A percentile compares a stretch with the other conserved stretches of the same genome.
phyloP scores from a whole-genome alignment of 2,329 filamentous ascomycete species.

The Tolypocladium tropicale region DNA sequence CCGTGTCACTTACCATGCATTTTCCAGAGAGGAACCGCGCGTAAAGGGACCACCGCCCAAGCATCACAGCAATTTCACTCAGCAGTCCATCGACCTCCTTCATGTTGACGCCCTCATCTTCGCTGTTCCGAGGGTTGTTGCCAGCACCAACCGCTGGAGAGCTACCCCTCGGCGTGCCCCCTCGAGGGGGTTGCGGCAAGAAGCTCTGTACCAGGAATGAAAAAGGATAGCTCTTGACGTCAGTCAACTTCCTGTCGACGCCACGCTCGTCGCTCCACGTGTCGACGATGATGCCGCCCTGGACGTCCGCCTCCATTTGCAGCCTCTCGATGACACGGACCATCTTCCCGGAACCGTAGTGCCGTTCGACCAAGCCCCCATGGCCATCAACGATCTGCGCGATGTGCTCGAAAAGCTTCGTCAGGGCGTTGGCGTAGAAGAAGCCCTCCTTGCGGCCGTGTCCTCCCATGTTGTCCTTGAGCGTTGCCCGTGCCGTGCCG shows the following conservation, averaged over 20 bases:
- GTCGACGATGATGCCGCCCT: constrained; percentile 91
- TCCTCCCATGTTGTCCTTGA: constrained; percentile 54
- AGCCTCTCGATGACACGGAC: constrained; percentile 83
- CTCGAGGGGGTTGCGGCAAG: constrained; percentile 56
- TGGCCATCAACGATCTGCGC: constrained; percentile 93
- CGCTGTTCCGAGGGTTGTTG: constrained; percentile 50
- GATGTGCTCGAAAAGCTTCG: constrained; percentile 93
- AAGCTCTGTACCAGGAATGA: constrained; percentile 96
- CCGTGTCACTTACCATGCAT: constrained; percentile 53
- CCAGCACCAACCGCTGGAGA: constrained; percentile 60
- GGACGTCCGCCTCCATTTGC: constrained; percentile 90
- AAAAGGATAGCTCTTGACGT: constrained; percentile 96
- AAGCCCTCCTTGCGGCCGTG: constrained; percentile 56
- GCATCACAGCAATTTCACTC: constrained; percentile 83
- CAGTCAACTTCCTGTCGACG: constrained; percentile 78
- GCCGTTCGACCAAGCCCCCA: constrained; percentile 79
- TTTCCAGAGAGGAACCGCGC: constrained; percentile 81
- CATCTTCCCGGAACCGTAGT: constrained; percentile 93
- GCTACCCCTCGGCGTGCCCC: constrained; percentile 56
- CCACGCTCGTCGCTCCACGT: constrained; percentile 87
- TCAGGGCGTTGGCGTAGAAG: constrained; percentile 86
- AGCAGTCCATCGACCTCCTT: constrained; percentile 86
- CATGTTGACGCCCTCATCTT: constrained; percentile 93
- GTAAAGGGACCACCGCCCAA: constrained; percentile 88
- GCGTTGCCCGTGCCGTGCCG: constrained; percentile 66